Evolutionary conservation across 2,329 filamentous ascomycete species (phyloP).

Genomic region (Nothophaeocryptopus gaeumannii): DNA sequence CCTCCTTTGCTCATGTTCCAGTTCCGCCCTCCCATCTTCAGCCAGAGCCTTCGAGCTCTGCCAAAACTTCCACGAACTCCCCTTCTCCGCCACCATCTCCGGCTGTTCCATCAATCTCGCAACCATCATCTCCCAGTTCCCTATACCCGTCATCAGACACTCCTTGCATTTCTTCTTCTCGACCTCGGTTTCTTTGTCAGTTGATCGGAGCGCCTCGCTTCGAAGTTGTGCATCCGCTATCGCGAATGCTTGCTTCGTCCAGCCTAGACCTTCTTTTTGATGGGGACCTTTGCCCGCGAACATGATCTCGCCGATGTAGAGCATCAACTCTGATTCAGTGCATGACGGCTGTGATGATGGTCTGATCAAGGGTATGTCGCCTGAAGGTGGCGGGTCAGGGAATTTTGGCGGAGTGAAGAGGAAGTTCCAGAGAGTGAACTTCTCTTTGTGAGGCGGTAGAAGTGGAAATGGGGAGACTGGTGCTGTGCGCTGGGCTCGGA

Average conservation of each 20-base stretch:
- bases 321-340: conserved; percentile 80
- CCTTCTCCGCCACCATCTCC: conserved; percentile 22
- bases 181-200: conserved; percentile 4
- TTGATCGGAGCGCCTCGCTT: conserved; percentile 24
- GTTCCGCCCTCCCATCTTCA: conserved; percentile 7
- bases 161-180: conserved; percentile 61
- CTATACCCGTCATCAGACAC: conserved; percentile 72
- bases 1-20: conserved; percentile 6
- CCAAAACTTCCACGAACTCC: conserved; percentile 24
- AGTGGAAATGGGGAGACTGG: conserved; percentile 42
- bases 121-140: conserved; percentile 84
- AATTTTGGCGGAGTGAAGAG: conserved; percentile 50
- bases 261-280: conserved; percentile 66
- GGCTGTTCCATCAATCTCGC: conserved; percentile 37
- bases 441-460: conserved; percentile 27
- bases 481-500: conserved; percentile 68
- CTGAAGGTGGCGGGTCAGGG: conserved; percentile 67
- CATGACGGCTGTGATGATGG: conserved; percentile 58
- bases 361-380: conserved; percentile 64
- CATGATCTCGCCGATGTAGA: conserved; percentile 92
- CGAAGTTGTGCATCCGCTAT: conserved; percentile 60
- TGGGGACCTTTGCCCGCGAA: conserved; percentile 60
- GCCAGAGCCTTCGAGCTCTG: conserved; percentile 17
- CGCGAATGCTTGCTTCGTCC: conserved; percentile 86
- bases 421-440: conserved; percentile 13